These are phyloP conservation scores for Penicillium italicum DNA, from an alignment of 2,329 filamentous ascomycete species.

Conservation along the genomic window DNA sequence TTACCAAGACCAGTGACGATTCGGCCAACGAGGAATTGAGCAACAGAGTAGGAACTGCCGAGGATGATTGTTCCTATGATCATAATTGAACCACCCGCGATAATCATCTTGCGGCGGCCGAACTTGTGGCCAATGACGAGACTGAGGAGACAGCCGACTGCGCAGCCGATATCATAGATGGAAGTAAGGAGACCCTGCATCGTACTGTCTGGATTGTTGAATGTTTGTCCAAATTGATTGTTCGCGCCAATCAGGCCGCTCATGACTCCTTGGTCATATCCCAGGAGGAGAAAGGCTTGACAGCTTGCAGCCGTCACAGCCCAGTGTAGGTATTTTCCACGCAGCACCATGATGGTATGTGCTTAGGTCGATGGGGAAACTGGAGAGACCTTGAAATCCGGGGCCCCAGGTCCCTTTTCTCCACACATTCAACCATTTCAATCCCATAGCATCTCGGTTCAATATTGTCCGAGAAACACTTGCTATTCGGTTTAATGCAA, in stretches of 20 bases:
- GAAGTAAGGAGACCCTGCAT: slow-evolving; percentile 37
- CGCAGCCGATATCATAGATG: slow-evolving; percentile 33
- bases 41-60: slow-evolving; percentile 37
- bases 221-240: slow-evolving; percentile 40
- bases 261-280: slow-evolving; percentile 40
- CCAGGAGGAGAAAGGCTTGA: slow-evolving; percentile 22
- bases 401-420: slow-evolving; percentile 4
- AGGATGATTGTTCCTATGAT: slow-evolving; percentile 45
- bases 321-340: slow-evolving; percentile 21
- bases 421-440: background rate
- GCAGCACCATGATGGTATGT: slow-evolving; percentile 16
- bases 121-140: slow-evolving; percentile 42
- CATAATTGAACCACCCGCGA: slow-evolving; percentile 44
- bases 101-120: slow-evolving; percentile 44
- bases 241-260: slow-evolving; percentile 47
- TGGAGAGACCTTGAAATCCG: background rate
- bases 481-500: slow-evolving; percentile 8
- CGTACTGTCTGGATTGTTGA: slow-evolving; percentile 35
- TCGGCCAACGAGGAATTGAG: slow-evolving; percentile 47
- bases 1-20: slow-evolving; percentile 46
- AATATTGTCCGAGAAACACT: slow-evolving; percentile 6
- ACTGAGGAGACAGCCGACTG: slow-evolving; percentile 29
- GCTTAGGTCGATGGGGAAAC: background rate
- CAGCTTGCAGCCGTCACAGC: slow-evolving; percentile 25
- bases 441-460: background rate